Evolutionary conservation across 768 basidiomycete species (phyloP).

Genomic region (Clitopilus passeckerianus): DNA sequence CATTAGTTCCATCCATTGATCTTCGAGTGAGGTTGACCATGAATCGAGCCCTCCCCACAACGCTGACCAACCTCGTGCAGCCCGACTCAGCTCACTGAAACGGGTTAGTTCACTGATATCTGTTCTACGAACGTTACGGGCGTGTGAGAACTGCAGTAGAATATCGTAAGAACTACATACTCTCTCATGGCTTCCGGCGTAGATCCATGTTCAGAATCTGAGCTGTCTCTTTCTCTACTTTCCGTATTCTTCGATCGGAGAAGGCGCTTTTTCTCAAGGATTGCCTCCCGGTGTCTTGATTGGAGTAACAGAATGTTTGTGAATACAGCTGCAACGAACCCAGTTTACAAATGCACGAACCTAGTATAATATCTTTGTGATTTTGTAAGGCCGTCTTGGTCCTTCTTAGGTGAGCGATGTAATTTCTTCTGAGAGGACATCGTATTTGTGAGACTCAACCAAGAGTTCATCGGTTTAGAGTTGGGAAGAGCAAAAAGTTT

Average conservation of each 20-base stretch:
- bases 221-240: too few relatives aligned
- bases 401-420: background rate
- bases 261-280: too few relatives aligned
- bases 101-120: background rate
- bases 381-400: background rate
- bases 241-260: too few relatives aligned
- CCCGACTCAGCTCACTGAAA: background rate
- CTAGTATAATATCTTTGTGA: background rate
- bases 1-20: background rate
- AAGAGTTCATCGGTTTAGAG: too few relatives aligned
- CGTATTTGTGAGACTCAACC: background rate
- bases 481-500: too few relatives aligned
- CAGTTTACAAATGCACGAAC: background rate
- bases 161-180: background rate
- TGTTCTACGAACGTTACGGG: background rate
- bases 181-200: too few relatives aligned
- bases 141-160: background rate
- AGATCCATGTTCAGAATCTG: too few relatives aligned
- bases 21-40: background rate
- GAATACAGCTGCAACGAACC: background rate
- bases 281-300: background rate
- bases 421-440: background rate
- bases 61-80: background rate
- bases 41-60: background rate
- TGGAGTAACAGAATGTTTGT: background rate